A percentile compares a stretch with the other conserved stretches of the same genome.
Evolutionary conservation across 306 rosid genomes (phyloP).

Genomic region (Begonia loranthoides): DNA sequence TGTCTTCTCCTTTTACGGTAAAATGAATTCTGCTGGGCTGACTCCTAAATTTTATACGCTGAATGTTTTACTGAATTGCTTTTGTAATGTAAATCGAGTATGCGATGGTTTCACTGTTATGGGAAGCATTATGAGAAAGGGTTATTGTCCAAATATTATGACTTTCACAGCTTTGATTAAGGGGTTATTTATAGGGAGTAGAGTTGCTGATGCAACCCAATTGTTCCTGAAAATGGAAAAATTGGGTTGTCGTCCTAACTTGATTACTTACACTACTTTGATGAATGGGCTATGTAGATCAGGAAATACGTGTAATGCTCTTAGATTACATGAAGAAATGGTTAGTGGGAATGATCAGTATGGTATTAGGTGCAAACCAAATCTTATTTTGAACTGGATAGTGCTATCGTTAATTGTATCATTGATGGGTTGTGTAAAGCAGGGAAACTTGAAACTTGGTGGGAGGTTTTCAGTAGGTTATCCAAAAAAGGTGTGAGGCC

Average conservation of each 20-base stretch:
- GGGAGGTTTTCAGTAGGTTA: constrained; percentile 3
- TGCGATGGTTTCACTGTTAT: not conserved
- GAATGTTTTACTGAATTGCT: not conserved
- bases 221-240: constrained; percentile 13
- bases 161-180: not conserved
- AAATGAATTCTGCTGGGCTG: not conserved
- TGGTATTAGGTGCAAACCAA: constrained; percentile 5
- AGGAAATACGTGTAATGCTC: constrained; percentile 14
- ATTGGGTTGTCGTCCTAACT: constrained; percentile 10
- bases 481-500: constrained; percentile 6
- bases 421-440: constrained; percentile 12
- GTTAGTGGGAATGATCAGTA: not conserved
- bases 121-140: not conserved
- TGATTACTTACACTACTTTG: constrained; percentile 13
- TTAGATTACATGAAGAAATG: constrained; percentile 16
- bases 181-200: constrained; percentile 6
- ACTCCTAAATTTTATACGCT: not conserved
- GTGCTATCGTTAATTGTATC: constrained; percentile 11
- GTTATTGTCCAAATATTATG: not conserved
- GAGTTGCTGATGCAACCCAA: constrained; percentile 12
- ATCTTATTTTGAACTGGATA: no score
- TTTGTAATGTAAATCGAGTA: not conserved
- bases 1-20: not conserved
- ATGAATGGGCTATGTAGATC: constrained; percentile 29
- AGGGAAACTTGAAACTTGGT: constrained; percentile 6